Evolutionary conservation across 352 stramenopile species (phyloP).

Genomic region (Globisporangium perplexum): DNA sequence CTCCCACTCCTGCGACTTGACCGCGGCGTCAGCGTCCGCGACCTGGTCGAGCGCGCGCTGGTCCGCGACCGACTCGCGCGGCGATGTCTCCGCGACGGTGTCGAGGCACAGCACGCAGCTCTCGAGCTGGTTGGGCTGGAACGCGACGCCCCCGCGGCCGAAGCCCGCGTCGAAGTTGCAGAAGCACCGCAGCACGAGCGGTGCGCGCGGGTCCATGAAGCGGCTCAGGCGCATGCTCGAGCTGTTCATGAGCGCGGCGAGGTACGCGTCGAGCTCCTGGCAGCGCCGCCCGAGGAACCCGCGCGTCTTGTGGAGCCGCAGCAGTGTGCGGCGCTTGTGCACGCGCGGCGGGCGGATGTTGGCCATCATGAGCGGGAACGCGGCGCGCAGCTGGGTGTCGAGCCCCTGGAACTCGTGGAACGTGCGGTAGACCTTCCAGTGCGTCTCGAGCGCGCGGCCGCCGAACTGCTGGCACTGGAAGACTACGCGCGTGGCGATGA

Average conservation of each 20-base stretch:
- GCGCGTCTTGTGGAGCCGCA: constrained; percentile 47
- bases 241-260: constrained; percentile 31
- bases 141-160: constrained; percentile 22
- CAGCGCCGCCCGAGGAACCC: constrained; percentile 56
- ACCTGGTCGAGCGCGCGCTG: constrained; percentile 11
- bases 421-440: constrained; percentile 55
- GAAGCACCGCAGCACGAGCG: constrained; percentile 72
- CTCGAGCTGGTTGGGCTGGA: constrained; percentile 36
- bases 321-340: constrained; percentile 53
- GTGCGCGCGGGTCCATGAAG: constrained; percentile 65
- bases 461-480: constrained; percentile 63
- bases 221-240: constrained; percentile 52
- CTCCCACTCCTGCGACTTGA: constrained; percentile 16
- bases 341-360: constrained; percentile 34
- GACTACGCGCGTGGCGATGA: constrained; percentile 48
- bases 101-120: constrained; percentile 56
- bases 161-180: constrained; percentile 80
- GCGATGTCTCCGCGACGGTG: constrained; percentile 16
- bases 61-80: constrained; percentile 5
- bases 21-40: constrained; percentile 8
- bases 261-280: constrained; percentile 61
- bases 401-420: constrained; percentile 76
- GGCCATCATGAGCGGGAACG: constrained; percentile 62
- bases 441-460: constrained; percentile 41
- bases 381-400: constrained; percentile 58